A percentile compares a stretch with the other conserved stretches of the same genome.
Evolutionary conservation across 2,329 filamentous ascomycete genomes (phyloP).

Genomic region (Pyrenochaeta sp.): DNA sequence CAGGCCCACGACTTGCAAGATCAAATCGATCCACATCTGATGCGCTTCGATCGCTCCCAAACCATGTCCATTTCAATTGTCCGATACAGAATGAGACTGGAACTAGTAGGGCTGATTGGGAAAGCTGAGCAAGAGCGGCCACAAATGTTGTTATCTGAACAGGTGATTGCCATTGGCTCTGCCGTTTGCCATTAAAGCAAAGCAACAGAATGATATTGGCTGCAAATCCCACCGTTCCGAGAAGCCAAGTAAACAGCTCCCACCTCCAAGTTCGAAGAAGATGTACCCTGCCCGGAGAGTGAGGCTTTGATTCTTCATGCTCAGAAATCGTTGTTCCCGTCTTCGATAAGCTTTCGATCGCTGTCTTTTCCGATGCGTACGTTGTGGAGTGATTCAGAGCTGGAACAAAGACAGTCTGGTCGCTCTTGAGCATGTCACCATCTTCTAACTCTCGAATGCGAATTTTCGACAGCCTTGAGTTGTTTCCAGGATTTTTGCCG

Average conservation of each 20-base stretch:
- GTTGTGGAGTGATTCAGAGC: not conserved
- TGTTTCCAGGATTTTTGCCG: not conserved
- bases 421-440: not conserved
- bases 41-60: not conserved
- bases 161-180: not conserved
- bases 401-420: not conserved
- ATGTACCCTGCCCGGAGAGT: conserved; percentile 44
- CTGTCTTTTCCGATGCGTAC: not conserved
- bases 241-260: conserved; percentile 3
- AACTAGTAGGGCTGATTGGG: conserved; percentile 9
- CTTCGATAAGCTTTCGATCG: not conserved
- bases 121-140: conserved; percentile 8
- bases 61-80: conserved; percentile 13
- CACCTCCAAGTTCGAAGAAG: conserved; percentile 4
- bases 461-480: not conserved
- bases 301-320: conserved; percentile 10
- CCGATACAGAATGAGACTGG: conserved; percentile 12
- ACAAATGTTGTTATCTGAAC: conserved; percentile 5
- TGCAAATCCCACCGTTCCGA: not conserved
- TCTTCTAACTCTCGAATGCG: not conserved
- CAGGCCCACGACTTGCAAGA: conserved; percentile 13
- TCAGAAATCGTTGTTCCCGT: not conserved
- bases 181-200: not conserved
- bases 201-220: conserved; percentile 1
- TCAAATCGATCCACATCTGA: conserved; percentile 16